These are phyloP conservation scores for Abrus precatorius DNA, from an alignment of 306 rosid species.

Conservation along the genomic window DNA sequence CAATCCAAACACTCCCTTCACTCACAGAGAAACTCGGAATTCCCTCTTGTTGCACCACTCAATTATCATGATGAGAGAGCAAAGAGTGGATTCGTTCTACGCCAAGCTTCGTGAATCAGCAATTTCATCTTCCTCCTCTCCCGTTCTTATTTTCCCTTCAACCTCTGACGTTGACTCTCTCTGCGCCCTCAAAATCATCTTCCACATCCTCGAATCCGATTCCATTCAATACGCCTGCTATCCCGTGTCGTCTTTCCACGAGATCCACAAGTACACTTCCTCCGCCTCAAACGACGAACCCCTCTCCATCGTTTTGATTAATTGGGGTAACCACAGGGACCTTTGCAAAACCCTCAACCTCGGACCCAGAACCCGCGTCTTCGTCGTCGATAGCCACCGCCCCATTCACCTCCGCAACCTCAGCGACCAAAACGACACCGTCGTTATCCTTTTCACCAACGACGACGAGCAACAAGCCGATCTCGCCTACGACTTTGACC, in stretches of 20 bases:
- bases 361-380: slow-evolving; percentile 63
- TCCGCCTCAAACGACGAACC: slow-evolving; percentile 49
- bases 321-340: slow-evolving; percentile 92
- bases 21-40: no score
- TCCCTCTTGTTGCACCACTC: no score
- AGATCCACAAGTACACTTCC: slow-evolving; percentile 69
- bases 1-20: background rate
- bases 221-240: slow-evolving; percentile 79
- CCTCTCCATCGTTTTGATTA: slow-evolving; percentile 70
- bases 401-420: slow-evolving; percentile 90
- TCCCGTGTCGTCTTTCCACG: slow-evolving; percentile 86
- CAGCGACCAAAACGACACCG: slow-evolving; percentile 72
- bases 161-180: slow-evolving; percentile 93
- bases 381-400: slow-evolving; percentile 90
- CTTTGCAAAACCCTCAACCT: slow-evolving; percentile 59
- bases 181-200: slow-evolving; percentile 79
- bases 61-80: slow-evolving; percentile 74
- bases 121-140: slow-evolving; percentile 60
- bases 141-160: slow-evolving; percentile 86
- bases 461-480: slow-evolving; percentile 90
- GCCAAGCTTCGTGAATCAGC: slow-evolving; percentile 69
- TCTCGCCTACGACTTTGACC: slow-evolving; percentile 78
- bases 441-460: slow-evolving; percentile 75
- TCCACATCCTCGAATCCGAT: slow-evolving; percentile 86
- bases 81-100: slow-evolving; percentile 75